These are phyloP conservation scores for Mycocentrospora acerina DNA, from an alignment of 2,329 filamentous ascomycete genomes.

Conservation along the genomic window DNA sequence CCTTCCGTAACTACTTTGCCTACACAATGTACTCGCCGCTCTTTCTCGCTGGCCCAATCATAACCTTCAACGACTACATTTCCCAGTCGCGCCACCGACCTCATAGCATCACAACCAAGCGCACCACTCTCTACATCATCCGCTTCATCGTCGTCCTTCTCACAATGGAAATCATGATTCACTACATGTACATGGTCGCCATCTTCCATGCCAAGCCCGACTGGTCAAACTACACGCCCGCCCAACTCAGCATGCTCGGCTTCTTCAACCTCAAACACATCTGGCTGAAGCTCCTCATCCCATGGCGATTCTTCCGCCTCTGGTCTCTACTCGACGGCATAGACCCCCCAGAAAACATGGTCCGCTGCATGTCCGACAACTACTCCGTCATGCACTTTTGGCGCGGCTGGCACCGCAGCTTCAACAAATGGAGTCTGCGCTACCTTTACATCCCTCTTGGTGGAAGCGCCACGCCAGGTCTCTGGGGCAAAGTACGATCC, in stretches of 20 bases:
- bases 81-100: slow-evolving; percentile 76
- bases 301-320: slow-evolving; percentile 98
- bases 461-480: slow-evolving; percentile 53
- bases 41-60: slow-evolving; percentile 87
- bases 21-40: slow-evolving; percentile 91
- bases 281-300: slow-evolving; percentile 94
- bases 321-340: slow-evolving; percentile 90
- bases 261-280: slow-evolving; percentile 97
- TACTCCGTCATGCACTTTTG: slow-evolving; percentile 90
- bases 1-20: slow-evolving; percentile 82
- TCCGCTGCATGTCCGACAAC: slow-evolving; percentile 93
- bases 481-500: slow-evolving; percentile 54
- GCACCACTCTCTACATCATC: slow-evolving; percentile 78
- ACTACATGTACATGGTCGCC: slow-evolving; percentile 91
- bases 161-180: slow-evolving; percentile 81
- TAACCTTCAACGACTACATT: slow-evolving; percentile 98
- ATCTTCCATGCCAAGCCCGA: slow-evolving; percentile 79
- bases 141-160: slow-evolving; percentile 80
- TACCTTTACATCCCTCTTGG: slow-evolving; percentile 94
- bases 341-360: slow-evolving; percentile 97
- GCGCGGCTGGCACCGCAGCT: slow-evolving; percentile 93
- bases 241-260: slow-evolving; percentile 85
- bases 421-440: slow-evolving; percentile 90
- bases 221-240: slow-evolving; percentile 82
- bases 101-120: slow-evolving; percentile 66